Conservation (phyloP, 345 rosid species). For the Aethionema arabicum region DNA sequence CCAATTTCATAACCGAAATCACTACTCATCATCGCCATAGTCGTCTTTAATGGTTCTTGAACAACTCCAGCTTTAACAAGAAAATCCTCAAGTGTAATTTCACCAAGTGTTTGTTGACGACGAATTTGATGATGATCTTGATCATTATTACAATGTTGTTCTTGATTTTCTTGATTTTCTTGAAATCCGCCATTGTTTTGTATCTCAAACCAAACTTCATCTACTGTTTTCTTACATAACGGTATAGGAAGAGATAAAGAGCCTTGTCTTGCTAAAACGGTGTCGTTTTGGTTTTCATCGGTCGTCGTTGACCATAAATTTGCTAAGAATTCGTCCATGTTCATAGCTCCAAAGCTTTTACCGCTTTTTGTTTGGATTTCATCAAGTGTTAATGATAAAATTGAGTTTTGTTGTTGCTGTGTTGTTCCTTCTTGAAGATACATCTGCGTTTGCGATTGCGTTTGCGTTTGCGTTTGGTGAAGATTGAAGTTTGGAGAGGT, state of each 20-base stretch:
- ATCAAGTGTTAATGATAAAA: slow-evolving; percentile 70
- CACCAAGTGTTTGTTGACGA: slow-evolving; percentile 66
- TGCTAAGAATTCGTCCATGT: slow-evolving; percentile 86
- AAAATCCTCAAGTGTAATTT: slow-evolving; percentile 85
- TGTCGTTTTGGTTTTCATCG: slow-evolving; percentile 31
- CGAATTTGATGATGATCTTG: slow-evolving; percentile 29
- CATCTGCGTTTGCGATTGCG: slow-evolving; percentile 19
- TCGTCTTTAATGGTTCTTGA: slow-evolving; percentile 41
- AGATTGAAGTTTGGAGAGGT: slow-evolving; percentile 33
- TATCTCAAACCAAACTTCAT: slow-evolving; percentile 84
- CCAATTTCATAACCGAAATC: slow-evolving; percentile 42
- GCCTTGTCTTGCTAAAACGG: slow-evolving; percentile 50
- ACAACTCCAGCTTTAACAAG: slow-evolving; percentile 80
- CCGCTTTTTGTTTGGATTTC: slow-evolving; percentile 84
- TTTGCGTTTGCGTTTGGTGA: slow-evolving; percentile 13
- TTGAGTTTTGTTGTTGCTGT: slow-evolving; percentile 48
- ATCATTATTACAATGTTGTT: slow-evolving; percentile 21
- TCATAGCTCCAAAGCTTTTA: slow-evolving; percentile 78
- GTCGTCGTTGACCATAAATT: slow-evolving; percentile 63
- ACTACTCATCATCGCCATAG: slow-evolving; percentile 22
- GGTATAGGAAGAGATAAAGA: slow-evolving; percentile 71
- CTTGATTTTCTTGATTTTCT: too few species aligned
- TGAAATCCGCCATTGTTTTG: slow-evolving; percentile 46
- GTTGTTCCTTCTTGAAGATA: slow-evolving; percentile 6
- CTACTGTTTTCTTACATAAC: slow-evolving; percentile 82